Base-by-base conservation (phyloP, 441 rosid species). In the Erodium trifolium region DNA sequence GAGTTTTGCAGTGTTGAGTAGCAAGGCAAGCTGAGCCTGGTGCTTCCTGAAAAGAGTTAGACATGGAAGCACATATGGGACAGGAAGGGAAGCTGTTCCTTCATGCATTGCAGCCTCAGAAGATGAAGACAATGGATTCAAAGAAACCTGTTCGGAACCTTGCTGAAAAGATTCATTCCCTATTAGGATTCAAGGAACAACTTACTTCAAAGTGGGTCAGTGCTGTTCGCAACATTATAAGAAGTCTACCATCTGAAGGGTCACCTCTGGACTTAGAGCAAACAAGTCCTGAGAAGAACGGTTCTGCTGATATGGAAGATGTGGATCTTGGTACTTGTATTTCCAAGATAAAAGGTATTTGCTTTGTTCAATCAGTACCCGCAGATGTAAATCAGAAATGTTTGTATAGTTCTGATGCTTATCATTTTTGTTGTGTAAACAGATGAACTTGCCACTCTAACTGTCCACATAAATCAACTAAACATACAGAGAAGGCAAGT, bases 141-240 rank as follows among this genome's bases (percentile, higher is more conserved):
- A 81, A 76, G 57, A 81, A 82, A 70, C 76, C 90, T 51, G 72
- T 73, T 60, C 64, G 43, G 69, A 76, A 81, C 17, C 83, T 88
- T 1, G 82, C 80, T 0, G 82, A 83, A 78, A 84, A 85, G 10
- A 82, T 88, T 53, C 86, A 88, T 76, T 83, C 93, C 29, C 80
- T 90, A n/a, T 83, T 87, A 43, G 96, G 90, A 72, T 70, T 84
- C 31, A 86, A 90, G 81, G 76, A 84, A 66, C 81, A 71, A 78
- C 64, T 86, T 68, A 88, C 81, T 64, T 82, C 88, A 66, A 73
- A 75, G 72, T 88, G 93, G 93, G 86, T 81, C 23, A 76, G 79
- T 72, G 82, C 93, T 14, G 92, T 88, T 55, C 81, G 86, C 69
- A 82, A 82, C 67, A 86, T 83, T 47, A 63, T 73, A 64, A 79